Evolutionary conservation across 2,329 filamentous ascomycete genomes (phyloP), one percentile per base, ranked within the genome.

Genomic region (Arthrinium puccinioides): DNA sequence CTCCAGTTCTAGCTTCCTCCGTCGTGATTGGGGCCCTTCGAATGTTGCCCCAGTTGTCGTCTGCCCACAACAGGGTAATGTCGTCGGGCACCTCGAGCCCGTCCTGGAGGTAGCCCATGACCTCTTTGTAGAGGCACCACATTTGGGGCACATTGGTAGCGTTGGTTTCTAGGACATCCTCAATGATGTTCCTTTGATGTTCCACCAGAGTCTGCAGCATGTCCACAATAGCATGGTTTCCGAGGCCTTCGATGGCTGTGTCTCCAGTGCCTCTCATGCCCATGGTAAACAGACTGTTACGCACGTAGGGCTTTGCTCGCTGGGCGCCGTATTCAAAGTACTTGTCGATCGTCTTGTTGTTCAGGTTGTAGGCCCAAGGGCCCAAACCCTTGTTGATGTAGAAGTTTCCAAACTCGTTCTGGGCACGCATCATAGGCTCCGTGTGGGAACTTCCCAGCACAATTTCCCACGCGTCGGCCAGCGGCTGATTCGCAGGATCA

Each of bases 111-210:
- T 86, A 85, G 6, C 74, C 72, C 57, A 82, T 79, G 2, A 87
- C 80, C 53, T 87, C 82, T 52, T 84, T 85, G 59, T 86, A 87
- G 43, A 86, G 60, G 48, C 79, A 84, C 80, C 82, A 85, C 59
- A 80, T 70, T 56, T 85, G 81, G 6, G 82, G 80, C 1, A 81
- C 71, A 2, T 67, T 60, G 4, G 67, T 56, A 25, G 72, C 64
- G 31, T 73, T 57, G 4, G 67, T 66, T 10, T 66, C 67, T 29
- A 82, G 69, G 0, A 82, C 72, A 3, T 72, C 65, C 15, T 62
- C 63, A 29, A 82, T 63, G 40, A 80, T 79, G 9, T 69, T 53
- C 34, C 74, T 67, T 53, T 86, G 80, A 21, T 74, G 69, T 4
- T 64, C 49, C 3, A 85, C 78, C 19, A 84, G 69, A 14, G 69